Percentiles rank a stretch among this genome's conserved stretches.
These are phyloP conservation scores for Amanita rubescens DNA, from an alignment of 768 basidiomycete species.

Conservation along the genomic window DNA sequence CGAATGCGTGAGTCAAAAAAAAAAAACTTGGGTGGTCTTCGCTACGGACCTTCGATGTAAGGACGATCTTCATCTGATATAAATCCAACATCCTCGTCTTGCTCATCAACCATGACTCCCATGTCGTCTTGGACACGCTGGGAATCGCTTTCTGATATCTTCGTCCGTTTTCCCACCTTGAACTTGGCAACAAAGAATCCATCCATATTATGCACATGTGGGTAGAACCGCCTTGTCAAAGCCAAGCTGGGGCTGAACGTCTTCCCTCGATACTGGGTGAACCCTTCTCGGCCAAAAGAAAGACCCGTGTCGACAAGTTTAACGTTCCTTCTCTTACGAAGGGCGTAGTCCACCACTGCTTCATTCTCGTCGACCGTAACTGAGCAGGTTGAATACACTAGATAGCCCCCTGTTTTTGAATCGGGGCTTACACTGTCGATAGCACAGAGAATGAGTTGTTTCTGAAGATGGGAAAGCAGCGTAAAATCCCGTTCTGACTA, in stretches of 20 bases:
- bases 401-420: conserved; percentile 85
- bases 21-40: background rate
- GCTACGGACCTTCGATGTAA: conserved; percentile 69
- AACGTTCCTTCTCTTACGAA: conserved; percentile 88
- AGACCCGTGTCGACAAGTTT: conserved; percentile 90
- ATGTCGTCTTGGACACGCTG: conserved; percentile 24
- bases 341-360: conserved; percentile 94
- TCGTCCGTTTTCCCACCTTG: conserved; percentile 79
- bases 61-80: conserved; percentile 69
- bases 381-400: conserved; percentile 98
- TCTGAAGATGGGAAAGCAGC: conserved; percentile 94
- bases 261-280: conserved; percentile 86
- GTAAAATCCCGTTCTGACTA: conserved; percentile 94
- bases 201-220: conserved; percentile 99
- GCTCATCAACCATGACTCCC: conserved; percentile 21
- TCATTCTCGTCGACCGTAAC: conserved; percentile 99
- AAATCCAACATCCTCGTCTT: conserved; percentile 47
- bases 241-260: conserved; percentile 71
- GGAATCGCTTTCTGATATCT: conserved; percentile 27
- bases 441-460: conserved; percentile 95
- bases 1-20: background rate
- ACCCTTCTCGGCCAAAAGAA: conserved; percentile 90
- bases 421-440: conserved; percentile 91
- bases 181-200: conserved; percentile 99
- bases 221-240: conserved; percentile 86